phyloP scores from a whole-genome alignment of 129 eudicot genomes.

The Tagetes erecta region DNA sequence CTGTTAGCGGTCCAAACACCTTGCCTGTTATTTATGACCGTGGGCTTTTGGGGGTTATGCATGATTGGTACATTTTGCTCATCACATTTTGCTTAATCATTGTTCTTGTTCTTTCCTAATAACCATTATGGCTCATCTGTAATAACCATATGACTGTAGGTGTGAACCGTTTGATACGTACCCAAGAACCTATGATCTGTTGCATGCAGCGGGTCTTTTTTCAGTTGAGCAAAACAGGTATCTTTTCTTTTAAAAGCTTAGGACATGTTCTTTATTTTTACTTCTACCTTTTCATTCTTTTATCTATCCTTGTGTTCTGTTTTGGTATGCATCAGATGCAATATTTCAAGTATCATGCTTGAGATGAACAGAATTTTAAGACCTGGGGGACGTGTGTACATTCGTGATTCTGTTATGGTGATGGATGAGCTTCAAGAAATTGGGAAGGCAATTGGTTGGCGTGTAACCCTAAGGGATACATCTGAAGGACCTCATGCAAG shows the following conservation, averaged over 20 bases:
- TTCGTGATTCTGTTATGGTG: slow-evolving; percentile 66
- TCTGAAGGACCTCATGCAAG: slow-evolving; percentile 97
- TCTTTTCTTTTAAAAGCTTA: not conserved
- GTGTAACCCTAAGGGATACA: slow-evolving; percentile 58
- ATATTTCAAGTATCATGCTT: slow-evolving; percentile 73
- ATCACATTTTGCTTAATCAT: not conserved
- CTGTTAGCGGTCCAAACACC: slow-evolving; percentile 89
- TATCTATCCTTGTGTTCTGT: not conserved
- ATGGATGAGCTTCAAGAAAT: slow-evolving; percentile 83
- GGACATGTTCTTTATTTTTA: not conserved
- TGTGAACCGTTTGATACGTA: slow-evolving; percentile 97
- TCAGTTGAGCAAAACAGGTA: slow-evolving; percentile 84
- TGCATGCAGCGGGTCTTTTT: slow-evolving; percentile 93
- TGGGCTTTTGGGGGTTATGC: slow-evolving; percentile 94
- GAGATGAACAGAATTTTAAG: slow-evolving; percentile 95
- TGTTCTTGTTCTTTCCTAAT: not conserved
- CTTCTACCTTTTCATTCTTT: not conserved
- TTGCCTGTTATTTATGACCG: slow-evolving; percentile 92
- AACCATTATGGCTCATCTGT: not conserved
- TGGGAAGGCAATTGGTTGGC: slow-evolving; percentile 93
- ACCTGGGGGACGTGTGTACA: slow-evolving; percentile 90
- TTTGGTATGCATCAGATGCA: slow-evolving; percentile 59
- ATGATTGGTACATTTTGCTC: slow-evolving; percentile 73
- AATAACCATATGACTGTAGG: slow-evolving; percentile 45
- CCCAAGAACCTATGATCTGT: slow-evolving; percentile 90